These are phyloP conservation scores for Silene latifolia DNA, from an alignment of 148 eudicot genomes.

Conservation along the genomic window DNA sequence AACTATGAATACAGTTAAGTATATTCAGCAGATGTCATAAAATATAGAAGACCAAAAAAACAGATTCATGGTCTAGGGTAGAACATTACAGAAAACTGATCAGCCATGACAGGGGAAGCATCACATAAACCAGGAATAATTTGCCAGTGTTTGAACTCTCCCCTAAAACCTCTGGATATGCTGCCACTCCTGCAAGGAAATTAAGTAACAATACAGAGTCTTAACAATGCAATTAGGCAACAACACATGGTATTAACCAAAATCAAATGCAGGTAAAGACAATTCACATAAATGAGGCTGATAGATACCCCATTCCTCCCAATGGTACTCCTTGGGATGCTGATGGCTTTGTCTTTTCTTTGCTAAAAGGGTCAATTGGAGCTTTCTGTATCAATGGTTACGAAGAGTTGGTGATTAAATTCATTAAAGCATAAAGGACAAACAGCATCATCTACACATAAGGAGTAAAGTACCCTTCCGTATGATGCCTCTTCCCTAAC, in stretches of 20 bases:
- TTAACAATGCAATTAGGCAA: conserved; percentile 13
- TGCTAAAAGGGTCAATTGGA: conserved; percentile 90
- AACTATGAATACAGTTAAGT: neutral
- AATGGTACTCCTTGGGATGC: conserved; percentile 96
- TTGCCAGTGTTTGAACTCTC: conserved; percentile 94
- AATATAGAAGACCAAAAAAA: neutral
- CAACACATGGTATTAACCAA: conserved; percentile 13
- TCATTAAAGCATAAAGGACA: neutral
- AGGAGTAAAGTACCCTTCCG: conserved; percentile 70
- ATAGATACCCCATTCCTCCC: conserved; percentile 96
- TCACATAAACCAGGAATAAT: conserved; percentile 92
- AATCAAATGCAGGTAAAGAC: conserved; percentile 13
- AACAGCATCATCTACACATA: conserved; percentile 6
- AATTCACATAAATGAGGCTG: conserved; percentile 11
- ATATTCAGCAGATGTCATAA: neutral
- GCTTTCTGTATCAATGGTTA: conserved; percentile 61
- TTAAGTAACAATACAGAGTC: conserved; percentile 8
- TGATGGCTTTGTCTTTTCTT: conserved; percentile 77
- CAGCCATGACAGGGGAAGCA: conserved; percentile 92
- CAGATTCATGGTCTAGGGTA: conserved; percentile 18
- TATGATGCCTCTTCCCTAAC: conserved; percentile 96
- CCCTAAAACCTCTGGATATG: conserved; percentile 98
- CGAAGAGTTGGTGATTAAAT: conserved; percentile 1
- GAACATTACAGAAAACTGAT: conserved; percentile 91
- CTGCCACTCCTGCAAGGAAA: conserved; percentile 79